Evolutionary conservation across 2,329 filamentous ascomycete species (phyloP).

Genomic region (Hawksworthiomyces lignivorus): DNA sequence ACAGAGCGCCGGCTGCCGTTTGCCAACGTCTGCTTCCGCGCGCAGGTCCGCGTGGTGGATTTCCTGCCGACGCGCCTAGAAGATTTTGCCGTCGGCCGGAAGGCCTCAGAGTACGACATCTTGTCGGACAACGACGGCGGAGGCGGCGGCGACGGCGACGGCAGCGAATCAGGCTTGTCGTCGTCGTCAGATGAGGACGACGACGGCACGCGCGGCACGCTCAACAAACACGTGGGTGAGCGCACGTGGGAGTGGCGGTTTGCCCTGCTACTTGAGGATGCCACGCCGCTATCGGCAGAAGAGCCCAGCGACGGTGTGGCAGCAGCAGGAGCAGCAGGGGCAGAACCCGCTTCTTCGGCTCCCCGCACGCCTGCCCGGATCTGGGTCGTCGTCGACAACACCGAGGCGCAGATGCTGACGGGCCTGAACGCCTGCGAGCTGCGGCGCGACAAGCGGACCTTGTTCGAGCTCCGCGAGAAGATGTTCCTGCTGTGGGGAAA

Average conservation of each 20-base stretch:
- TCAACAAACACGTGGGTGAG: constrained; percentile 18
- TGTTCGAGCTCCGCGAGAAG: constrained; percentile 55
- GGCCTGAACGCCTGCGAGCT: constrained; percentile 47
- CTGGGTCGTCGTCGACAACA: constrained; percentile 62
- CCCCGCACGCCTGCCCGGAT: constrained; percentile 42
- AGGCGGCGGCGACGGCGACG: constrained; percentile 20
- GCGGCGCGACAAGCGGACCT: constrained; percentile 35
- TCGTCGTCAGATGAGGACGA: constrained; percentile 19
- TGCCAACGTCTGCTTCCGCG: constrained; percentile 62
- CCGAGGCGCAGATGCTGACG: constrained; percentile 40
- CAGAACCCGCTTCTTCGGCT: too few relatives aligned
- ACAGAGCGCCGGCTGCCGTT: constrained; percentile 55
- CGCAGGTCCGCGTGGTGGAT: constrained; percentile 70
- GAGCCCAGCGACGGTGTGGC: too few relatives aligned
- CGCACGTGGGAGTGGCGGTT: constrained; percentile 77
- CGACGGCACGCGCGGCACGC: constrained; percentile 7
- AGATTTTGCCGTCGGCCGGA: constrained; percentile 56
- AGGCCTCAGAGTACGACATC: constrained; percentile 37
- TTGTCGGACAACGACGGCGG: constrained; percentile 38
- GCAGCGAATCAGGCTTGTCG: constrained; percentile 19
- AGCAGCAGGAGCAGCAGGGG: too few relatives aligned
- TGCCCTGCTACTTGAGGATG: constrained; percentile 69
- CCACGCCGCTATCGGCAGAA: constrained; percentile 36
- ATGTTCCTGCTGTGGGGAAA: constrained; percentile 82
- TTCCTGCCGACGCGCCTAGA: constrained; percentile 64